These are phyloP conservation scores for Fragaria vesca DNA, from an alignment of 306 rosid species.

Conservation along the genomic window DNA sequence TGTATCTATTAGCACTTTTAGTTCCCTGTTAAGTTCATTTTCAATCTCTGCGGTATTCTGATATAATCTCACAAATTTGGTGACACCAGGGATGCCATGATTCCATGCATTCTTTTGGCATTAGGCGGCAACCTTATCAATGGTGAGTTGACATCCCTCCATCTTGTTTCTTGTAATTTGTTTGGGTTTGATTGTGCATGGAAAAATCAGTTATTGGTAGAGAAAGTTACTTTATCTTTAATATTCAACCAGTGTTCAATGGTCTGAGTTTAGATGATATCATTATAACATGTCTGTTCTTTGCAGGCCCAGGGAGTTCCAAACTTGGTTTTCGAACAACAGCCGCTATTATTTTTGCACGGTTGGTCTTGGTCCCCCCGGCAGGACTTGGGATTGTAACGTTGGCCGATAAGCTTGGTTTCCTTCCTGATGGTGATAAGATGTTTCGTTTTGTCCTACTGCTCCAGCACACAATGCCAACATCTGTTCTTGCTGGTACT, in stretches of 20 bases:
- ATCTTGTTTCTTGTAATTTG: background rate
- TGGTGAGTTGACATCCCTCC: conserved; percentile 52
- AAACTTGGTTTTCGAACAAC: conserved; percentile 89
- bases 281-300: background rate
- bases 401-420: conserved; percentile 95
- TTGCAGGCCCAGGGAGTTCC: conserved; percentile 96
- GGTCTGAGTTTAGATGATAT: conserved; percentile 6
- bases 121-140: conserved; percentile 94
- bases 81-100: conserved; percentile 93
- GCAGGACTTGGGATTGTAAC: conserved; percentile 82
- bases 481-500: conserved; percentile 91
- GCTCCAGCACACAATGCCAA: conserved; percentile 97
- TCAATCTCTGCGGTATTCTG: background rate
- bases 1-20: background rate
- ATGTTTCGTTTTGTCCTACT: conserved; percentile 90
- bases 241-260: background rate
- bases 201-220: background rate
- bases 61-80: conserved; percentile 32
- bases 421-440: conserved; percentile 80
- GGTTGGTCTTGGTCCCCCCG: conserved; percentile 89
- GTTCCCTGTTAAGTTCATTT: background rate
- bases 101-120: conserved; percentile 97
- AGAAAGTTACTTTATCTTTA: background rate
- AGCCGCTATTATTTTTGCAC: conserved; percentile 69
- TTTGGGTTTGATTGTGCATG: background rate